phyloP scores from a whole-genome alignment of 352 stramenopile species.

The Globisporangium abappressorium region DNA sequence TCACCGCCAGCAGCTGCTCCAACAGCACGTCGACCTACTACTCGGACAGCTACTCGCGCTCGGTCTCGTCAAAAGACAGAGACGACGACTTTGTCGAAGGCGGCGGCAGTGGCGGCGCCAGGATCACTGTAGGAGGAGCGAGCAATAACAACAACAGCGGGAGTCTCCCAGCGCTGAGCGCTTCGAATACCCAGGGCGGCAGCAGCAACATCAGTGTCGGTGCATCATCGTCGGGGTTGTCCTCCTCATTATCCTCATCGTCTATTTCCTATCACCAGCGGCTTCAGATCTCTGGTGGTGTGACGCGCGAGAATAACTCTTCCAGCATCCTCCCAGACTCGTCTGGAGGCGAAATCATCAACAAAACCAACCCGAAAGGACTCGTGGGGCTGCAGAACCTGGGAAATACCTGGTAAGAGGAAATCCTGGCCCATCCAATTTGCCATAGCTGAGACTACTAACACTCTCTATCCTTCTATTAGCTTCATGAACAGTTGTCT shows the following conservation, averaged over 20 bases:
- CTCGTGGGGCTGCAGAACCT: constrained; percentile 73
- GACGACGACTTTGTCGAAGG: constrained; percentile 17
- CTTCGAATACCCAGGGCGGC: constrained; percentile 5
- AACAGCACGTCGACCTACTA: constrained; percentile 10
- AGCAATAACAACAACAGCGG: constrained; percentile 3
- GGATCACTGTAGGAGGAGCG: background rate
- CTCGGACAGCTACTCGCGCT: constrained; percentile 18
- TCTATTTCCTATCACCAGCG: constrained; percentile 15
- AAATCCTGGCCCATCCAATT: background rate
- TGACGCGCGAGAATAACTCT: constrained; percentile 13
- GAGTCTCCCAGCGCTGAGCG: constrained; percentile 21
- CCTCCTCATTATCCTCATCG: background rate
- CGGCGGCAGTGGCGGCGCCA: background rate
- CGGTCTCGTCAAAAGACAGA: constrained; percentile 10
- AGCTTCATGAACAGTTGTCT: constrained; percentile 89
- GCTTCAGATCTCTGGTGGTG: constrained; percentile 3
- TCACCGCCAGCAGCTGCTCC: background rate
- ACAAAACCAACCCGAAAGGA: constrained; percentile 36
- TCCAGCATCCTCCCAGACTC: constrained; percentile 9
- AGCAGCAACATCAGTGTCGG: constrained; percentile 13
- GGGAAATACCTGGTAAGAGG: constrained; percentile 68
- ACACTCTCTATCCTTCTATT: background rate
- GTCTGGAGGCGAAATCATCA: constrained; percentile 8
- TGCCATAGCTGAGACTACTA: background rate
- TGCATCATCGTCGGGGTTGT: background rate